A percentile compares a stretch with the other conserved stretches of the same genome.
These are phyloP conservation scores for Scedosporium boydii DNA, from an alignment of 2,329 filamentous ascomycete genomes.

Conservation along the genomic window DNA sequence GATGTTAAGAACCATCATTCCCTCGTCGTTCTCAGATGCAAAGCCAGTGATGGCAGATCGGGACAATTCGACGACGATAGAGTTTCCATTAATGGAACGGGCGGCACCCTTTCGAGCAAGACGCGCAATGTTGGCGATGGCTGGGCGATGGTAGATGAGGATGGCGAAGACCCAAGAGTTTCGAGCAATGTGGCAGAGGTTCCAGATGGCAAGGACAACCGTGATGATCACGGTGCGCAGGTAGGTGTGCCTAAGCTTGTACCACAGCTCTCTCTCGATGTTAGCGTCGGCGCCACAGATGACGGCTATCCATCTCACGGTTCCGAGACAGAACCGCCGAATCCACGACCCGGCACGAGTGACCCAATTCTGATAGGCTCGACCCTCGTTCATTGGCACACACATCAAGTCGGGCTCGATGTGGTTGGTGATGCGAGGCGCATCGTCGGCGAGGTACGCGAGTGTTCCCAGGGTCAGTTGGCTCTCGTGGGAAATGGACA, in stretches of 20 bases:
- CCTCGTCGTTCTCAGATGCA: conserved; percentile 14
- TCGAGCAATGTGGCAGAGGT: conserved; percentile 19
- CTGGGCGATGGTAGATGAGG: conserved; percentile 22
- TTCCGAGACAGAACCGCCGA: neutral
- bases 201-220: conserved; percentile 20
- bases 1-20: conserved; percentile 17
- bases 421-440: conserved; percentile 7
- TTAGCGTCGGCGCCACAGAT: conserved; percentile 23
- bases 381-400: conserved; percentile 15
- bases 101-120: conserved; percentile 22
- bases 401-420: conserved; percentile 11
- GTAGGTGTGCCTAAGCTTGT: conserved; percentile 18
- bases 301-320: conserved; percentile 22
- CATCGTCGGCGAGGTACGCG: conserved; percentile 3
- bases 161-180: conserved; percentile 22
- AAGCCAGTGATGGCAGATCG: conserved; percentile 23
- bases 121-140: conserved; percentile 20
- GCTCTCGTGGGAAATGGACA: conserved; percentile 5
- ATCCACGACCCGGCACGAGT: neutral
- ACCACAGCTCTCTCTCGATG: conserved; percentile 25
- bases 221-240: conserved; percentile 15
- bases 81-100: conserved; percentile 17
- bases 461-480: conserved; percentile 12
- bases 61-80: conserved; percentile 20
- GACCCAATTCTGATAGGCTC: neutral